Evolutionary conservation across 148 eudicot species (phyloP).

Genomic region (Camellia granthamiana): DNA sequence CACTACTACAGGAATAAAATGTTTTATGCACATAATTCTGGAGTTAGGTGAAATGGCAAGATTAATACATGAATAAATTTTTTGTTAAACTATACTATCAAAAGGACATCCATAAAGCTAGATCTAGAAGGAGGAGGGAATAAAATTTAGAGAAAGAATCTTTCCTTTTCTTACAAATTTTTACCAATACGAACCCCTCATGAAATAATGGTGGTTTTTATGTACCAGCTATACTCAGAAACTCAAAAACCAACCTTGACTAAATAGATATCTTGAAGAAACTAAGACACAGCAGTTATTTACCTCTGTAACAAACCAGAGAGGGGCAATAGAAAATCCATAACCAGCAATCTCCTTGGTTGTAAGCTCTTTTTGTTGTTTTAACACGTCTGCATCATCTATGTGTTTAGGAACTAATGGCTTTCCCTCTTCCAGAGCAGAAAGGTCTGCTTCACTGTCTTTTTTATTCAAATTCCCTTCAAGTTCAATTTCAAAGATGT

Average conservation of each 20-base stretch:
- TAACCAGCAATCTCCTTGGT: slow-evolving; percentile 66
- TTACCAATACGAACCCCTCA: neutral
- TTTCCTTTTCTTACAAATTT: neutral
- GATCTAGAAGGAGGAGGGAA: neutral
- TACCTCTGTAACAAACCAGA: slow-evolving; percentile 98
- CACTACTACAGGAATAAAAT: neutral
- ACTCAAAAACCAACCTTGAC: neutral
- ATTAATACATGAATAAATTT: neutral
- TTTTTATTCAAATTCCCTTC: slow-evolving; percentile 47
- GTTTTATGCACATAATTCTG: neutral
- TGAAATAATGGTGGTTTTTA: neutral
- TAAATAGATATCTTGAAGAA: neutral
- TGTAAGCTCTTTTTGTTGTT: slow-evolving; percentile 52
- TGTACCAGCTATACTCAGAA: neutral
- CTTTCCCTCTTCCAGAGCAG: slow-evolving; percentile 54
- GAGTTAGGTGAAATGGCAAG: neutral
- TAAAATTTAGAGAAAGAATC: neutral
- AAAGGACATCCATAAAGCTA: neutral
- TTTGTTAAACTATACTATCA: neutral
- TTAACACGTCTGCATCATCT: slow-evolving; percentile 33
- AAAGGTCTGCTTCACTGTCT: slow-evolving; percentile 56
- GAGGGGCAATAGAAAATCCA: slow-evolving; percentile 89
- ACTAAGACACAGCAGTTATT: slow-evolving; percentile 4
- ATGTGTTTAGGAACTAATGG: slow-evolving; percentile 41
- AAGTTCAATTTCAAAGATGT: slow-evolving; percentile 62